These are phyloP conservation scores for Calonectria pauciramosa DNA, from an alignment of 2,329 filamentous ascomycete genomes.

Conservation along the genomic window DNA sequence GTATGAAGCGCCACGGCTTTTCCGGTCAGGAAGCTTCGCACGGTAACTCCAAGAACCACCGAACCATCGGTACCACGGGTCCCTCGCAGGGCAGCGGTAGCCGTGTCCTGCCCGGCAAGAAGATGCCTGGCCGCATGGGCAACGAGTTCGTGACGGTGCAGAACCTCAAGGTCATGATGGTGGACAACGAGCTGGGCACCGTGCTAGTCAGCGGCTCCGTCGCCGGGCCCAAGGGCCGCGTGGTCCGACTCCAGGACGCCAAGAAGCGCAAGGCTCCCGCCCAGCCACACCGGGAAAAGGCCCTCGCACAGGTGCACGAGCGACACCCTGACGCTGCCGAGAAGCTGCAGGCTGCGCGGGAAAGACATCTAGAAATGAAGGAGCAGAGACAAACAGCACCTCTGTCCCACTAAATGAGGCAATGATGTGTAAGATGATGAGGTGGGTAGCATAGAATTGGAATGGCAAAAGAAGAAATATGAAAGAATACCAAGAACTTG, in stretches of 20 bases:
- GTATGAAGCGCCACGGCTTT: constrained; percentile 97
- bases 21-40: constrained; percentile 90
- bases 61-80: constrained; percentile 90
- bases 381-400: constrained; percentile 54
- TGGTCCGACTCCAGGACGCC: constrained; percentile 90
- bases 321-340: constrained; percentile 62
- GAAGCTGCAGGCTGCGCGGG: constrained; percentile 63
- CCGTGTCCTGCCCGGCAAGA: constrained; percentile 94
- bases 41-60: constrained; percentile 95
- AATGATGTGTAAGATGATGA: constrained; percentile 43
- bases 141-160: constrained; percentile 89
- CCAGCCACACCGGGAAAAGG: constrained; percentile 62
- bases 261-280: constrained; percentile 81
- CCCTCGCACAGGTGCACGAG: constrained; percentile 58
- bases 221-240: constrained; percentile 87
- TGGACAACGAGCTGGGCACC: constrained; percentile 88
- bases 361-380: constrained; percentile 68
- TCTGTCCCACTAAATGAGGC: constrained; percentile 32
- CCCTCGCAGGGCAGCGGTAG: constrained; percentile 93
- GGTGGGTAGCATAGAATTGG: constrained; percentile 50
- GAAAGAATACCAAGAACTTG: constrained; percentile 10
- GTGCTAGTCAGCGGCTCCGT: constrained; percentile 90
- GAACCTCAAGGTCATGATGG: constrained; percentile 90
- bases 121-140: constrained; percentile 98
- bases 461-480: constrained; percentile 3